Evolutionary conservation across 1,284 basidiomycete species (phyloP), one percentile per base, ranked within the genome.

Genomic region (Ganoderma lucidum): DNA sequence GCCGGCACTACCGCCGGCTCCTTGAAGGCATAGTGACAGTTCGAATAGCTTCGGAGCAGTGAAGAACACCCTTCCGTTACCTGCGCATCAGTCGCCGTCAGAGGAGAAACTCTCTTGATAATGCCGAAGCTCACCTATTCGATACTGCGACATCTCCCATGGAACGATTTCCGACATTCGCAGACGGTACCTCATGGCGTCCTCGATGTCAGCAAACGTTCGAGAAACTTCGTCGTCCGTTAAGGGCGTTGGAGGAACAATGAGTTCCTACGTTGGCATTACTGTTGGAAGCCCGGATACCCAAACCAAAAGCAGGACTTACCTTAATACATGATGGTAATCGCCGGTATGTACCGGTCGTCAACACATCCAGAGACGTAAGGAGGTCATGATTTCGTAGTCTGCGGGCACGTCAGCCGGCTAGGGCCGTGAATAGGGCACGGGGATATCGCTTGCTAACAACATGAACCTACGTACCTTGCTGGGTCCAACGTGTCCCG

Each of bases 381-480:
- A 95, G 84, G n/a, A 97, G 83, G 78, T 97, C 96, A 73, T 96
- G 94, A 78, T 96, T 97, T 66, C 95, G 88, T 30, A 95, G 86
- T 78, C 95, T 94, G 70, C 15, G 28, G n/a, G 53, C 41, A 41
- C 44, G 28, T 56, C 53, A 58, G n/a, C 37, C 2, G 35, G 62
- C 60, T 12, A 32, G 23, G 32, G 23, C 12, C 32, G 64, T 53
- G 59, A 32, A 23, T 28, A 41, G 55, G 17, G 51, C 30, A 42
- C 12, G 63, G 45, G 28, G 37, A 71, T 77, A 68, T 73, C 90
- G 91, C 92, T 87, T 65, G 91, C 89, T 62, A 28, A 19, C 32
- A 42, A 56, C 14, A 53, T 39, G 37, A n/a, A 63, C 41, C 15
- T 44, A 72, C 78, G 68, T 74, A 90, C 91, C 92, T 88, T 65